These are phyloP conservation scores for Torulaspora indica DNA, from an alignment of 805 yeast genomes.

Conservation along the genomic window DNA sequence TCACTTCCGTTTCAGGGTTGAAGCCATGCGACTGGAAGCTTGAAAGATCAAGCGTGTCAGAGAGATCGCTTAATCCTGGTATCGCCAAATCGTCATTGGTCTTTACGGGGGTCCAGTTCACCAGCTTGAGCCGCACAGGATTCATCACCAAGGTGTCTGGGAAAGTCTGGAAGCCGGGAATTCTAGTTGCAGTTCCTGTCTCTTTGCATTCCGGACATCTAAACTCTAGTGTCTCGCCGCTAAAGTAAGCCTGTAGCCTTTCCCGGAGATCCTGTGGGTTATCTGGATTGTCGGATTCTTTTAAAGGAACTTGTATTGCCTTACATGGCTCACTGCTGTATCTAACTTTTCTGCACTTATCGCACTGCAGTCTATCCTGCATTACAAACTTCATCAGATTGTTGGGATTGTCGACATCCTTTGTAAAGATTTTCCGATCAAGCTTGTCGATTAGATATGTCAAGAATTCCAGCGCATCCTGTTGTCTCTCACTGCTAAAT, in stretches of 20 bases:
- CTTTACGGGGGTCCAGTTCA: conserved; percentile 87
- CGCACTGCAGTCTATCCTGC: conserved; percentile 55
- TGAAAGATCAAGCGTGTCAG: conserved; percentile 43
- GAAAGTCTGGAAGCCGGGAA: conserved; percentile 39
- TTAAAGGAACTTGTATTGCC: conserved; percentile 50
- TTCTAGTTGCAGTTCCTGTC: conserved; percentile 24
- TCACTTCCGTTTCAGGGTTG: conserved; percentile 25
- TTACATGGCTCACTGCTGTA: conserved; percentile 55
- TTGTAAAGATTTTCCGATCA: conserved; percentile 42
- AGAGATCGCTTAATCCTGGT: conserved; percentile 34
- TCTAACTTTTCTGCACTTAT: conserved; percentile 56
- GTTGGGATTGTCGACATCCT: conserved; percentile 41
- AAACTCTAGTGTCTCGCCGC: conserved; percentile 57
- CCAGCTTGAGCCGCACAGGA: conserved; percentile 74
- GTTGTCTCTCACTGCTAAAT: conserved; percentile 82
- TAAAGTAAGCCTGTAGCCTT: conserved; percentile 47
- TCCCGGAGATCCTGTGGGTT: conserved; percentile 41
- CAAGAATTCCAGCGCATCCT: conserved; percentile 91
- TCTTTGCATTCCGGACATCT: conserved; percentile 53
- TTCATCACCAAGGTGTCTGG: conserved; percentile 71
- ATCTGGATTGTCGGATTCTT: conserved; percentile 43
- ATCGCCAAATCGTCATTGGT: conserved; percentile 63
- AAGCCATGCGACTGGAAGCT: conserved; percentile 40
- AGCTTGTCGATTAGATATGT: conserved; percentile 59
- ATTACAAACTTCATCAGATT: conserved; percentile 58